Evolutionary conservation across 2,329 filamentous ascomycete species (phyloP).

Genomic region (Tolypocladium ophioglossoides): DNA sequence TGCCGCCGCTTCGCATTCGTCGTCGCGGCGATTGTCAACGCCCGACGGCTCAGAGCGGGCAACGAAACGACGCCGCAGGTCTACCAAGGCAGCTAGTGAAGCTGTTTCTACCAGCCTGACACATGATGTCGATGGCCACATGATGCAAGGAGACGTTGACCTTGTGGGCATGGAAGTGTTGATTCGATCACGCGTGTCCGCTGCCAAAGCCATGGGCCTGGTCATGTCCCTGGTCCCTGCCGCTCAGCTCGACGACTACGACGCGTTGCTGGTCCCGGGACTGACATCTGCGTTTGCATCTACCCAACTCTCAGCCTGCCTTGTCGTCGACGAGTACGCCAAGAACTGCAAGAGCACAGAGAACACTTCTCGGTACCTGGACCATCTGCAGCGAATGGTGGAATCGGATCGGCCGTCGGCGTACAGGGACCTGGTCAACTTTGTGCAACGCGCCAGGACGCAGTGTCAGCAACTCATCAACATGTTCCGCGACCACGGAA

Average conservation of each 20-base stretch:
- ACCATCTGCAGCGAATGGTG: slow-evolving; percentile 61
- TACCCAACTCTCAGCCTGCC: slow-evolving; percentile 72
- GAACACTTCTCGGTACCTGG: slow-evolving; percentile 40
- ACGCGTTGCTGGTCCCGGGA: slow-evolving; percentile 51
- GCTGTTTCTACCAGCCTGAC: slow-evolving; percentile 50
- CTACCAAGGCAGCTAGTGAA: slow-evolving; percentile 65
- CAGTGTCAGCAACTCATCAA: slow-evolving; percentile 87
- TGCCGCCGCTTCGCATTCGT: slow-evolving; percentile 31
- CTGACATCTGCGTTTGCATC: slow-evolving; percentile 69
- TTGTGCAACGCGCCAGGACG: slow-evolving; percentile 77
- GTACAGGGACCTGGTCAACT: slow-evolving; percentile 85
- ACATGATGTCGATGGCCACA: slow-evolving; percentile 94
- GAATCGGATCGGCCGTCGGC: slow-evolving; percentile 71
- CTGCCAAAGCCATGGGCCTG: slow-evolving; percentile 76
- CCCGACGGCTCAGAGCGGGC: slow-evolving; percentile 49
- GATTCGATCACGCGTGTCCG: slow-evolving; percentile 79
- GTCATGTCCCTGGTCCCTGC: slow-evolving; percentile 70
- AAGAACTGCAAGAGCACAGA: slow-evolving; percentile 40
- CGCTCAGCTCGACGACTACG: slow-evolving; percentile 51
- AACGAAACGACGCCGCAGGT: slow-evolving; percentile 70
- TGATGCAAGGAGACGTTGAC: slow-evolving; percentile 95
- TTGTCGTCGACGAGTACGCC: slow-evolving; percentile 84
- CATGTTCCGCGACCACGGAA: slow-evolving; percentile 83
- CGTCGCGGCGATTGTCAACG: slow-evolving; percentile 37
- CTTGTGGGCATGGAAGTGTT: slow-evolving; percentile 83